Evolutionary conservation across 2,329 filamentous ascomycete genomes (phyloP), one percentile per base, ranked within the genome.

Genomic region (Diaporthe capsici): DNA sequence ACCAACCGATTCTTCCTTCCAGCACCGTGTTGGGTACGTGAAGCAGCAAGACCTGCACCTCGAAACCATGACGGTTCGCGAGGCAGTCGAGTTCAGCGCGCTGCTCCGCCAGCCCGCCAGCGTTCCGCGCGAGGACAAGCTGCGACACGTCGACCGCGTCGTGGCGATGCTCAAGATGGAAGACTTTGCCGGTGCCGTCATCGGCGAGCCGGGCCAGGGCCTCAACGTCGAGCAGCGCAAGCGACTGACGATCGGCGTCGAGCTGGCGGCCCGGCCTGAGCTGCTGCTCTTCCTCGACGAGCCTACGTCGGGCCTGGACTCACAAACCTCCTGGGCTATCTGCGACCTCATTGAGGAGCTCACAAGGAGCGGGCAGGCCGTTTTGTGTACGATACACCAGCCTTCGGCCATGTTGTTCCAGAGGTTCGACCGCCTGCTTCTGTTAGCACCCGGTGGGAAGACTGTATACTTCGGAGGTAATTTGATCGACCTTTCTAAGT

Each of bases 21-120:
- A 63, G 39, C 60, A 44, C 37, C 37, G 39, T 12, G 39, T 44
- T 0, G 92, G 92, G 60, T 94, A 94, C 78, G 92, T 93, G 17
- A 92, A 94, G 79, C 93, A 94, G 80, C 92, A 94, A 79, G 93
- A 94, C 84, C 85, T 94, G 1, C 93, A 94, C 80, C 86, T 94
- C 31, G 85, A 89, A n/a, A 94, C 92, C 0, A 88, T 90, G 17
- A 94, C 93, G 0, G 93, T 94, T 9, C 88, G 92, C 65, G 92
- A 94, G 82, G 91, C 92, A 12, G 84, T 94, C 31, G 87, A 88
- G 71, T 94, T 94, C 82, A 92, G 90, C 79, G 93, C 93, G 9
- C 80, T 93, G 2, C 89, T 94, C 42, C 90, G 93, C 68, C 93
- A 94, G 78, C 92, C 92, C 2, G 88, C 88, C 4, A 86, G 90